phyloP scores from a whole-genome alignment of 1,284 basidiomycete genomes.

The Ustilago tritici region DNA sequence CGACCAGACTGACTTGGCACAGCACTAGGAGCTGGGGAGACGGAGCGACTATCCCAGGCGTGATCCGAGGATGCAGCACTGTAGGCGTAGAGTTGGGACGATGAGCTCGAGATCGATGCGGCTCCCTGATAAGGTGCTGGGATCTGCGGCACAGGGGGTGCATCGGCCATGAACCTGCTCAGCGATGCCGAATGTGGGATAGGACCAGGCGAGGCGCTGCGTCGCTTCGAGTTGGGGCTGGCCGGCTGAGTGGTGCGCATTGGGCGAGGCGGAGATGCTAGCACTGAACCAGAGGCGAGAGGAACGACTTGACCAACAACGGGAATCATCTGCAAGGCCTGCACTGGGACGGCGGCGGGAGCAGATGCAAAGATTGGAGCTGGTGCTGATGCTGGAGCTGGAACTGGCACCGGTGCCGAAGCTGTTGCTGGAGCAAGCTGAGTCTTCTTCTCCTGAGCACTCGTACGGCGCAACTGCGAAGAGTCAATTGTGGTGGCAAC shows the following conservation, averaged over 20 bases:
- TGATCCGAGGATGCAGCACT: conserved; percentile 32
- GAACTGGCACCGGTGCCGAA: not conserved
- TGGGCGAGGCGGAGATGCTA: conserved; percentile 33
- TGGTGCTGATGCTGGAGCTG: not conserved
- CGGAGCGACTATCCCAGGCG: conserved; percentile 42
- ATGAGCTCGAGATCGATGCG: conserved; percentile 33
- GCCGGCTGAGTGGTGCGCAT: conserved; percentile 7
- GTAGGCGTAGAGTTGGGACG: conserved; percentile 41
- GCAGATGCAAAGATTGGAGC: not conserved
- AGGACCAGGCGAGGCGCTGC: conserved; percentile 18
- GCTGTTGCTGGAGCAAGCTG: conserved; percentile 11
- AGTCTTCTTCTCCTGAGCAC: conserved; percentile 27
- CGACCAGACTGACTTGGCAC: conserved; percentile 50
- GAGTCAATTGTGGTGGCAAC: conserved; percentile 58
- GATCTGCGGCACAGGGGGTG: conserved; percentile 52
- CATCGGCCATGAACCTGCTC: conserved; percentile 47
- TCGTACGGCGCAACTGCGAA: conserved; percentile 37
- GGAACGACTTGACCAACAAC: conserved; percentile 22
- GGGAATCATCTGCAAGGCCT: conserved; percentile 6
- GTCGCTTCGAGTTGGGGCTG: conserved; percentile 31
- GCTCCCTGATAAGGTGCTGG: conserved; percentile 37
- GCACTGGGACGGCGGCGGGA: not conserved
- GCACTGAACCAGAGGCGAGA: conserved; percentile 16
- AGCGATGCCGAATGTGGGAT: conserved; percentile 35
- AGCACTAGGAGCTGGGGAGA: conserved; percentile 48